A percentile compares a stretch with the other conserved stretches of the same genome.
Conservation (phyloP, 345 rosid genomes). For the Eucalyptus virginea region DNA sequence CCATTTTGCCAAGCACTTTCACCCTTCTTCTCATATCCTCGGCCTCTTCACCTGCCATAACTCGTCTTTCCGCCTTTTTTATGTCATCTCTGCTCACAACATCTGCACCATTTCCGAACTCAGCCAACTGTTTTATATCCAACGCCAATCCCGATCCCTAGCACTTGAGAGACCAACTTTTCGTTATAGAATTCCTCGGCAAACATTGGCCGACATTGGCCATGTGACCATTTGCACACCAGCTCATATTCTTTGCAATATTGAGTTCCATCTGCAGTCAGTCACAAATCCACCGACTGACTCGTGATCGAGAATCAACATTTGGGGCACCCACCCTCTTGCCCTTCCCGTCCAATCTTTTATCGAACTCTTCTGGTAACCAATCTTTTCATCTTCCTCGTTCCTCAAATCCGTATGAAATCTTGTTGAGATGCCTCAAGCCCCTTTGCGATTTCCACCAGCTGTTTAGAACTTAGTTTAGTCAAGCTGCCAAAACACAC, state of each 20-base stretch:
- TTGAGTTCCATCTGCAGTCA: slow-evolving; percentile 13
- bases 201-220: not conserved
- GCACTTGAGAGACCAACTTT: not conserved
- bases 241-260: not conserved
- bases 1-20: not conserved
- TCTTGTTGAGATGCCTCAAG: not conserved
- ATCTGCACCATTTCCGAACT: not conserved
- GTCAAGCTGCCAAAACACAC: slow-evolving; percentile 1
- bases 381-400: not conserved
- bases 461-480: not conserved
- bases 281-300: slow-evolving; percentile 8
- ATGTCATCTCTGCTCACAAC: not conserved
- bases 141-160: not conserved
- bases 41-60: not conserved
- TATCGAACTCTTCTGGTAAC: slow-evolving; percentile 2
- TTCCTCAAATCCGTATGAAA: not conserved
- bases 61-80: not conserved
- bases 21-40: not conserved
- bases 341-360: slow-evolving; percentile 2
- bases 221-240: slow-evolving; percentile 11
- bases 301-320: slow-evolving; percentile 7
- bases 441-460: not conserved
- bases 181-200: not conserved
- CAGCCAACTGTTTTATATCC: not conserved
- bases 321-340: slow-evolving; percentile 6